Percentiles rank a stretch among this genome's conserved stretches.
phyloP scores from a whole-genome alignment of 1,139 yeast genomes.

The Debaryomyces sp. region DNA sequence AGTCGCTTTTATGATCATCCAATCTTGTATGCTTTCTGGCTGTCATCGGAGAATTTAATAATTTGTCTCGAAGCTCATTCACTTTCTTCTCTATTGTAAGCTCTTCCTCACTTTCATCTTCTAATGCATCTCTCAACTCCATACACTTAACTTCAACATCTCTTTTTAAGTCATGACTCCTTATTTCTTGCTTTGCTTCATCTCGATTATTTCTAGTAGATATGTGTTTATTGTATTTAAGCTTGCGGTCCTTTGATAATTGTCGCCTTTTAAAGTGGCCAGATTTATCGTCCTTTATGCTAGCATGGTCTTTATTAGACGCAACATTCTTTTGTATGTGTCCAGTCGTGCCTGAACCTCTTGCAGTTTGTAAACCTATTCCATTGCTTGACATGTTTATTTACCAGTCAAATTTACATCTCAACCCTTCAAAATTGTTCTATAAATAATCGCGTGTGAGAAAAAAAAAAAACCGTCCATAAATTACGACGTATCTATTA shows the following conservation, averaged over 20 bases:
- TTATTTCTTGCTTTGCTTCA: slow-evolving; percentile 32
- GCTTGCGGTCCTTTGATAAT: slow-evolving; percentile 17
- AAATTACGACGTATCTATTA: neutral
- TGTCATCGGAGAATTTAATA: neutral
- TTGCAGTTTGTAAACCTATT: slow-evolving; percentile 62
- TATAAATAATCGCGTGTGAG: neutral
- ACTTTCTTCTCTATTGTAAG: slow-evolving; percentile 28
- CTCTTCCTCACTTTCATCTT: slow-evolving; percentile 46
- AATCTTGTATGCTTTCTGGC: neutral
- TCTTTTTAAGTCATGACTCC: slow-evolving; percentile 51
- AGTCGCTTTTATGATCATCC: neutral
- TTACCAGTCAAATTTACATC: neutral
- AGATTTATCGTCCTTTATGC: slow-evolving; percentile 22
- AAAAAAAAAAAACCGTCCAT: neutral
- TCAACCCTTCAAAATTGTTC: neutral
- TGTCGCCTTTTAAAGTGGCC: slow-evolving; percentile 39
- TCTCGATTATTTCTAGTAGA: slow-evolving; percentile 20
- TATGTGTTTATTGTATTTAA: slow-evolving; percentile 20
- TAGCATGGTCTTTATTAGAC: slow-evolving; percentile 17
- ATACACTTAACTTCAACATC: slow-evolving; percentile 55
- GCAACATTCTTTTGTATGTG: slow-evolving; percentile 57
- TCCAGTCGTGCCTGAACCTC: slow-evolving; percentile 80
- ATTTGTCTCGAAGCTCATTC: slow-evolving; percentile 25
- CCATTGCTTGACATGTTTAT: slow-evolving; percentile 64
- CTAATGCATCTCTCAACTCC: slow-evolving; percentile 58